Conservation (phyloP, 1,284 basidiomycete species). For the Rhodotorula sp. region DNA sequence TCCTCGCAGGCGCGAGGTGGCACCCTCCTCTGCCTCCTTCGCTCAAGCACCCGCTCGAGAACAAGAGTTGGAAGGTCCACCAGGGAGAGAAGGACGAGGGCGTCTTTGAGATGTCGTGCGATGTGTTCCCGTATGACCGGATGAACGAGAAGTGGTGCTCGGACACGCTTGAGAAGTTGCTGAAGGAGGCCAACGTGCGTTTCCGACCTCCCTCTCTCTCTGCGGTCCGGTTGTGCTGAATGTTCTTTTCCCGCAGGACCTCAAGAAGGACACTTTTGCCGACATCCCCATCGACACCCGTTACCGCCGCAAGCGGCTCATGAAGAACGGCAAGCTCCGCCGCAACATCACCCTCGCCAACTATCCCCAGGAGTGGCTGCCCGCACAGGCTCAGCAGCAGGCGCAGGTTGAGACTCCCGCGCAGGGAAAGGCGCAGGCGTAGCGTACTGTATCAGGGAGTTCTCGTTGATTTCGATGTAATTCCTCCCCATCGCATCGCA, state of each 20-base stretch:
- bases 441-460: too few relatives aligned
- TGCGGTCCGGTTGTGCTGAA: too few relatives aligned
- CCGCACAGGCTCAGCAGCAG: neutral
- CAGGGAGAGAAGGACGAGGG: conserved; percentile 26
- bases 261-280: conserved; percentile 40
- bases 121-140: conserved; percentile 46
- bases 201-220: neutral
- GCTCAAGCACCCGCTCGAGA: neutral
- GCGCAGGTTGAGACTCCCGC: neutral
- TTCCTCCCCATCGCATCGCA: too few relatives aligned
- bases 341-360: conserved; percentile 43
- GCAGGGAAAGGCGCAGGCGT: neutral
- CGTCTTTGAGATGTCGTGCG: conserved; percentile 48
- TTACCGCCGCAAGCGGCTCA: conserved; percentile 38
- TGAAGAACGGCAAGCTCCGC: conserved; percentile 41
- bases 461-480: too few relatives aligned
- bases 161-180: conserved; percentile 48
- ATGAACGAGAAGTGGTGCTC: conserved; percentile 53
- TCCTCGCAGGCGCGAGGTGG: conserved; percentile 48
- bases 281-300: conserved; percentile 48
- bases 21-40: conserved; percentile 4
- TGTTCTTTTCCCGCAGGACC: conserved; percentile 23
- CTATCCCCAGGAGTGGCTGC: conserved; percentile 49
- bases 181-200: conserved; percentile 47
- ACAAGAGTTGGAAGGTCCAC: neutral